A percentile compares a stretch with the other conserved stretches of the same genome.
Evolutionary conservation across 768 basidiomycete species (phyloP).

Genomic region (Lentinula aciculospora): DNA sequence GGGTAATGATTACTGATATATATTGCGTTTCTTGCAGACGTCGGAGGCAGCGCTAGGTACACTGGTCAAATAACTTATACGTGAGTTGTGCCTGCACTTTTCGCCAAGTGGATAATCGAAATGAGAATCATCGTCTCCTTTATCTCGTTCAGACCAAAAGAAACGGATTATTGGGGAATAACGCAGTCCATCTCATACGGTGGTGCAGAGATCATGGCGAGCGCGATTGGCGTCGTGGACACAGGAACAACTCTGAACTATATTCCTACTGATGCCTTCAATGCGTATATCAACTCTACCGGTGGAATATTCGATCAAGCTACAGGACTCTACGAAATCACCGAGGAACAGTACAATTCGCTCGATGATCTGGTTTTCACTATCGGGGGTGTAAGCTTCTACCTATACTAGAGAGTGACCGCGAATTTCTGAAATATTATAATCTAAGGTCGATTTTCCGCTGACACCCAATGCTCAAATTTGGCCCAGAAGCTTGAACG

Average conservation of each 20-base stretch:
- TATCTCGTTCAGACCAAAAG: neutral
- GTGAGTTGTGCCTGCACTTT: neutral
- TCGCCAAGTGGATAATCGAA: neutral
- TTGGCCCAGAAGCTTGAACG: slow-evolving; percentile 30
- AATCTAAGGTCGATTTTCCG: slow-evolving; percentile 21
- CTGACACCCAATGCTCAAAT: slow-evolving; percentile 37
- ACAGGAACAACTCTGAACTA: slow-evolving; percentile 45
- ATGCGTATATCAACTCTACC: slow-evolving; percentile 36
- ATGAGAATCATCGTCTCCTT: neutral
- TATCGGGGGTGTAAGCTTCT: slow-evolving; percentile 33
- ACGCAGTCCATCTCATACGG: slow-evolving; percentile 4
- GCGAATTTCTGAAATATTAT: no score
- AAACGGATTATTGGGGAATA: slow-evolving; percentile 5
- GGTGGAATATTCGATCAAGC: slow-evolving; percentile 18
- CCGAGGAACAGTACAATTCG: slow-evolving; percentile 39
- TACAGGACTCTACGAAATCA: slow-evolving; percentile 47
- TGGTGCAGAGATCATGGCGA: neutral
- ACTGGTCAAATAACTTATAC: neutral
- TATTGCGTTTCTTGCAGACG: neutral
- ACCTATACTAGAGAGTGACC: no score
- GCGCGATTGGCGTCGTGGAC: neutral
- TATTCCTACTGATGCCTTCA: slow-evolving; percentile 41
- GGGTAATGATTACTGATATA: no score
- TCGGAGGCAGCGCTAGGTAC: neutral
- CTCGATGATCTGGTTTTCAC: slow-evolving; percentile 55